Evolutionary conservation across 768 basidiomycete genomes (phyloP).

Genomic region (Glaciozyma antarctica): DNA sequence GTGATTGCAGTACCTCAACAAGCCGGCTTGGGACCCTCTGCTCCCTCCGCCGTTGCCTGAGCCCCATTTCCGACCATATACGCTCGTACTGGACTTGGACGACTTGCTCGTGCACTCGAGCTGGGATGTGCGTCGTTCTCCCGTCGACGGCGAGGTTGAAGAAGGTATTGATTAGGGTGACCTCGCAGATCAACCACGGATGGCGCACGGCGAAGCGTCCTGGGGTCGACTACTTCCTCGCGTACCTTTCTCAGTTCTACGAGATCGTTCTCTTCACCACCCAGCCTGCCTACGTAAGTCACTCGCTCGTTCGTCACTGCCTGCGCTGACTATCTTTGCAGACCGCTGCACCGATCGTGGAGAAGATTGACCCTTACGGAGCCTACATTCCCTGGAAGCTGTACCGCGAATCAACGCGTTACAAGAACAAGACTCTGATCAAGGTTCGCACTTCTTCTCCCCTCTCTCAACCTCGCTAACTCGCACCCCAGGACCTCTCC

Average conservation of each 20-base stretch:
- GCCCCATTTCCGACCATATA: constrained; percentile 81
- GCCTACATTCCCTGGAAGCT: constrained; percentile 80
- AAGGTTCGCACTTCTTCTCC: constrained; percentile 51
- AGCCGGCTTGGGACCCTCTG: constrained; percentile 86
- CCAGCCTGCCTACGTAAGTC: constrained; percentile 74
- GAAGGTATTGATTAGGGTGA: background rate
- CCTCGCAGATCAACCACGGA: constrained; percentile 67
- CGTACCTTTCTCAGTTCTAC: constrained; percentile 93
- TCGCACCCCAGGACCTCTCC: constrained; percentile 59
- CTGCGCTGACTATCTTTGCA: constrained; percentile 37
- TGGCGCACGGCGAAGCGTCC: constrained; percentile 98
- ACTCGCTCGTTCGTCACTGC: background rate
- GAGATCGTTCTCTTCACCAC: constrained; percentile 94
- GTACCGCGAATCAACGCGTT: constrained; percentile 85
- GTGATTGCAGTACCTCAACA: constrained; percentile 66
- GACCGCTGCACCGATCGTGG: constrained; percentile 79
- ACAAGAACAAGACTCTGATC: constrained; percentile 68
- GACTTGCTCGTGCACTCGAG: constrained; percentile 81
- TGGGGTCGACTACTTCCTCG: constrained; percentile 95
- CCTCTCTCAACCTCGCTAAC: background rate
- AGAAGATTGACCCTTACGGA: constrained; percentile 88
- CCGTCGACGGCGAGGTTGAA: background rate
- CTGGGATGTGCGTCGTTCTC: constrained; percentile 68
- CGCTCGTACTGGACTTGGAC: constrained; percentile 79
- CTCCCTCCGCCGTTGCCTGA: constrained; percentile 75